A percentile compares a stretch with the other conserved stretches of the same genome.
phyloP scores from a whole-genome alignment of 306 rosid species.

The Cicer yamashitae region DNA sequence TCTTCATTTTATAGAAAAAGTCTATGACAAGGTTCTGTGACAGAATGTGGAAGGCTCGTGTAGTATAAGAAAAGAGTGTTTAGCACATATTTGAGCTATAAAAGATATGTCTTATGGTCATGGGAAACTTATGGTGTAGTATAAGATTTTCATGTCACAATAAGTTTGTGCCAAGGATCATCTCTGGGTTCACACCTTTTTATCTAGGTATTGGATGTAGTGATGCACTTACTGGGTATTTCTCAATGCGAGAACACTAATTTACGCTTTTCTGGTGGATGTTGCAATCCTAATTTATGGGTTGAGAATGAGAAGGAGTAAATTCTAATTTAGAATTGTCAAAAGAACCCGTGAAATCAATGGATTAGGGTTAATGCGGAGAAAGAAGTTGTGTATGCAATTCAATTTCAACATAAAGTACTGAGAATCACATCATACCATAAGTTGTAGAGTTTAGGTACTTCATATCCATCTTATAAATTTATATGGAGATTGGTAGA shows the following conservation, averaged over 20 bases:
- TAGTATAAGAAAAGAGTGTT: no score
- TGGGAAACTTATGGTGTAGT: no score
- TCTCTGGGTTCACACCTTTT: no score
- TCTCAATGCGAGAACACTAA: background rate
- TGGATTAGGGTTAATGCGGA: background rate
- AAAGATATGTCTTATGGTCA: no score
- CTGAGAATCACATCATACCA: constrained; percentile 2
- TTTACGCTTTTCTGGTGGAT: background rate
- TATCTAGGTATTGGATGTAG: no score
- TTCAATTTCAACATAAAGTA: constrained; percentile 3
- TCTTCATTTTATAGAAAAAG: no score
- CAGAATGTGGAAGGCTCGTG: no score
- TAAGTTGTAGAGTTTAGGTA: background rate
- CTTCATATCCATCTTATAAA: background rate
- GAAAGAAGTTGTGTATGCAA: background rate
- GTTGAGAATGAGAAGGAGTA: constrained; percentile 1
- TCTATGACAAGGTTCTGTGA: no score
- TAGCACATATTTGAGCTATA: no score
- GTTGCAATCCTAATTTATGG: background rate
- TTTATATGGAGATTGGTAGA: background rate
- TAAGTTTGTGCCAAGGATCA: no score
- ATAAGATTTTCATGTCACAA: no score
- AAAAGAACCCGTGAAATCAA: background rate
- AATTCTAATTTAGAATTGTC: background rate
- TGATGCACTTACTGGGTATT: background rate